Percentiles rank a stretch among this genome's conserved stretches.
These are phyloP conservation scores for Lasiosphaeria ovina DNA, from an alignment of 495 filamentous ascomycete species.

Conservation along the genomic window DNA sequence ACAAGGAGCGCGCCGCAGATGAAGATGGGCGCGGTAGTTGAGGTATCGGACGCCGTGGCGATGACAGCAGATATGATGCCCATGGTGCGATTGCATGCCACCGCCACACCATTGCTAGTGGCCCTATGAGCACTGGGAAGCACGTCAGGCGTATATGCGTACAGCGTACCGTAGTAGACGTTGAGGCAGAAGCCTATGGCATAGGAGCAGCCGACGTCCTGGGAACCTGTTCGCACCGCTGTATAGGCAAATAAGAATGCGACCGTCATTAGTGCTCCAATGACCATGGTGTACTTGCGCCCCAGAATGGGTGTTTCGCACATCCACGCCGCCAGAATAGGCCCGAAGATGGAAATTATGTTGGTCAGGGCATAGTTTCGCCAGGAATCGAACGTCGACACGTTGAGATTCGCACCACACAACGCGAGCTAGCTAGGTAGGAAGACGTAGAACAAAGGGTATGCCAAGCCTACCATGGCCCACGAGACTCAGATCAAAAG, in stretches of 20 bases:
- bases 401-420: slow-evolving; percentile 36
- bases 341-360: slow-evolving; percentile 61
- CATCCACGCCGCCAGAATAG: slow-evolving; percentile 64
- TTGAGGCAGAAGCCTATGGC: slow-evolving; percentile 66
- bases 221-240: slow-evolving; percentile 52
- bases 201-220: slow-evolving; percentile 66
- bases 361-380: slow-evolving; percentile 71
- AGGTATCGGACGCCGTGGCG: slow-evolving; percentile 56
- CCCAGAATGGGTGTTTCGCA: slow-evolving; percentile 57
- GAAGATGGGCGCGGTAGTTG: slow-evolving; percentile 62
- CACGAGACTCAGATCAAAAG: slow-evolving; percentile 66
- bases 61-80: slow-evolving; percentile 69
- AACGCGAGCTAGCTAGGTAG: slow-evolving; percentile 48
- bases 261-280: slow-evolving; percentile 59
- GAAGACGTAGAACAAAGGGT: slow-evolving; percentile 70
- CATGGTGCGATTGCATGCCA: slow-evolving; percentile 69
- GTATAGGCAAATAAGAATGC: slow-evolving; percentile 72
- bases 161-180: slow-evolving; percentile 71
- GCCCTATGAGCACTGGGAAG: slow-evolving; percentile 67
- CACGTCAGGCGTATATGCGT: slow-evolving; percentile 60
- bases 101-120: slow-evolving; percentile 68
- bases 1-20: slow-evolving; percentile 66
- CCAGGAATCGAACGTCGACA: slow-evolving; percentile 58
- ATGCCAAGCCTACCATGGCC: slow-evolving; percentile 67
- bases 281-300: slow-evolving; percentile 63